These are phyloP conservation scores for Lineolata rhizophorae DNA, from an alignment of 495 filamentous ascomycete genomes.

Conservation along the genomic window DNA sequence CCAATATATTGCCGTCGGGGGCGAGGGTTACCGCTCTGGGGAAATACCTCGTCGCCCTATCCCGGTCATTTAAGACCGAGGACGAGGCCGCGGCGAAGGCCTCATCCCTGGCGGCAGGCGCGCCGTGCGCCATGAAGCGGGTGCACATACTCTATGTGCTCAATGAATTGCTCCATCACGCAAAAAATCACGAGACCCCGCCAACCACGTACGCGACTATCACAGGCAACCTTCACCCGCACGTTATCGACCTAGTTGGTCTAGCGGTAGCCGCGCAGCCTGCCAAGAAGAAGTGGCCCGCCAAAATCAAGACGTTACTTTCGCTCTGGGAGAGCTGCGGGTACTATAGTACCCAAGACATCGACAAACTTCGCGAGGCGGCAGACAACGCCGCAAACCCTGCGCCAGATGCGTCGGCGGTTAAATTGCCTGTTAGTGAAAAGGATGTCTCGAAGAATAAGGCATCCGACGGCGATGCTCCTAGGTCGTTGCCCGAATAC, in stretches of 20 bases:
- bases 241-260: slow-evolving; percentile 37
- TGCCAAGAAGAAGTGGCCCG: slow-evolving; percentile 39
- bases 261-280: slow-evolving; percentile 36
- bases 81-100: slow-evolving; percentile 10
- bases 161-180: slow-evolving; percentile 67
- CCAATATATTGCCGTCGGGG: slow-evolving; percentile 44
- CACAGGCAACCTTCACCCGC: slow-evolving; percentile 34
- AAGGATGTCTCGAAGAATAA: too few relatives aligned
- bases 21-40: slow-evolving; percentile 42
- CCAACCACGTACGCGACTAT: slow-evolving; percentile 29
- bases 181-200: slow-evolving; percentile 34
- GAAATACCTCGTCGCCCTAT: slow-evolving; percentile 54
- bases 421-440: too few relatives aligned
- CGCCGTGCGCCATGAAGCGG: slow-evolving; percentile 47
- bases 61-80: slow-evolving; percentile 29
- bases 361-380: slow-evolving; percentile 36
- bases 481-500: too few relatives aligned
- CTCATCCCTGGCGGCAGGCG: slow-evolving; percentile 33
- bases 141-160: slow-evolving; percentile 67
- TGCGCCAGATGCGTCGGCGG: slow-evolving; percentile 15
- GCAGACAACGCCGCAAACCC: slow-evolving; percentile 24
- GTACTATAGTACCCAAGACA: slow-evolving; percentile 39
- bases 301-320: slow-evolving; percentile 38
- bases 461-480: too few relatives aligned
- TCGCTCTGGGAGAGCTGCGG: slow-evolving; percentile 47